Evolutionary conservation across 345 rosid genomes (phyloP).

Genomic region (Salix suchowensis): DNA sequence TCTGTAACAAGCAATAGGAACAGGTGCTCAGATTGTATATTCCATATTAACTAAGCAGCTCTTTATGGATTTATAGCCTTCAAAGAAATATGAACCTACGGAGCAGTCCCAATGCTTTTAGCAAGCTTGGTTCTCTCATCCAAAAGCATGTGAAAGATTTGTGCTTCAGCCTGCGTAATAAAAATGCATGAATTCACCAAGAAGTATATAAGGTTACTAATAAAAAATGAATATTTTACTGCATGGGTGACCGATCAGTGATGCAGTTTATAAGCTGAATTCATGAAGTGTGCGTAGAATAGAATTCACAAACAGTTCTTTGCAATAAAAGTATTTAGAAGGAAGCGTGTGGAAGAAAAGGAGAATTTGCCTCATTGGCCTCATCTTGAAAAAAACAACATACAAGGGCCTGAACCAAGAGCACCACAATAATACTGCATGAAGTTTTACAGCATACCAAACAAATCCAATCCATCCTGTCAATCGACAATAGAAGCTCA

Average conservation of each 20-base stretch:
- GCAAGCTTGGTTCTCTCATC: slow-evolving; percentile 47
- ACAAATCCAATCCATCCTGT: no score
- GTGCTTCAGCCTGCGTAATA: slow-evolving; percentile 32
- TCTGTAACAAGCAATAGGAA: slow-evolving; percentile 18
- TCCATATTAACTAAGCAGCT: background rate
- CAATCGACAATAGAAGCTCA: no score
- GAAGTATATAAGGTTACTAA: background rate
- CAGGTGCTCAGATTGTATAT: background rate
- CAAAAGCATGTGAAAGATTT: slow-evolving; percentile 38
- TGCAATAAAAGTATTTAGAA: no score
- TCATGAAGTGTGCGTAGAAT: background rate
- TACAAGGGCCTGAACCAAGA: no score
- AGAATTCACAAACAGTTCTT: background rate
- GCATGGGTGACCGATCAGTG: background rate
- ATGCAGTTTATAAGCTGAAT: background rate
- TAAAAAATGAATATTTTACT: slow-evolving; percentile 1
- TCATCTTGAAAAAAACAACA: no score
- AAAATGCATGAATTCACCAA: slow-evolving; percentile 1
- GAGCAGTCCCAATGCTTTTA: slow-evolving; percentile 46
- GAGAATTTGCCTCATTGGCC: no score
- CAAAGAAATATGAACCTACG: slow-evolving; percentile 29
- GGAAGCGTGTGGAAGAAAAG: no score
- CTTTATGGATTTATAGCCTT: background rate
- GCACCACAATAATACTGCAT: no score
- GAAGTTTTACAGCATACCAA: no score